Conservation (phyloP, 768 basidiomycete species). For the Leccinellum albellum region DNA sequence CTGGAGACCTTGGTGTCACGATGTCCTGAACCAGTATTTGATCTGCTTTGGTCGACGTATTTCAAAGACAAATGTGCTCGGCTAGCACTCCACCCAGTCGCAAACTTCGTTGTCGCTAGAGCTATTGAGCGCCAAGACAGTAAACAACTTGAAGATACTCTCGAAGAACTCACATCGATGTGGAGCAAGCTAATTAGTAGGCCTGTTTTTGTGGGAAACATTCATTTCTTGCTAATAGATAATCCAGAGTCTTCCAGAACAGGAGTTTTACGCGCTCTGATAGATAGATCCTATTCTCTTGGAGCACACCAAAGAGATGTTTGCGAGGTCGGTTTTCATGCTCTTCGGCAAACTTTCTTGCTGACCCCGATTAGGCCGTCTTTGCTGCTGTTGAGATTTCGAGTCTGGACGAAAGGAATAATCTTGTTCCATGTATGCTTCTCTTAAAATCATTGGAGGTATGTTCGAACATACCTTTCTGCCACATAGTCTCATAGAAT, state of each 20-base stretch:
- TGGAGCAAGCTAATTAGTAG: slow-evolving; percentile 68
- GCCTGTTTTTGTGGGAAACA: slow-evolving; percentile 27
- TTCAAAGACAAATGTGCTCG: slow-evolving; percentile 69
- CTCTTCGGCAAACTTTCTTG: background rate
- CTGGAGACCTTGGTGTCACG: slow-evolving; percentile 75
- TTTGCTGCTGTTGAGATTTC: slow-evolving; percentile 56
- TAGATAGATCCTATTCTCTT: slow-evolving; percentile 62
- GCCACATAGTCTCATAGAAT: slow-evolving; percentile 1
- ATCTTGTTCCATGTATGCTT: slow-evolving; percentile 68
- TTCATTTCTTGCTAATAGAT: slow-evolving; percentile 2
- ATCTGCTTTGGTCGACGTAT: slow-evolving; percentile 71
- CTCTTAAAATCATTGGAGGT: slow-evolving; percentile 50
- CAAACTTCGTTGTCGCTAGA: slow-evolving; percentile 89
- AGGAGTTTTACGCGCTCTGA: slow-evolving; percentile 71
- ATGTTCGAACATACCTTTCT: slow-evolving; percentile 8
- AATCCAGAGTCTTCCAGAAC: slow-evolving; percentile 60
- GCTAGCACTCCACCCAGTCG: slow-evolving; percentile 82
- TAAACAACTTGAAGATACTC: slow-evolving; percentile 50
- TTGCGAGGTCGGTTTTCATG: slow-evolving; percentile 47
- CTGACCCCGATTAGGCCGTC: slow-evolving; percentile 46
- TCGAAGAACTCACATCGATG: slow-evolving; percentile 54
- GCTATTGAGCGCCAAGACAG: slow-evolving; percentile 62
- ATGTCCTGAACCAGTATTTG: slow-evolving; percentile 60
- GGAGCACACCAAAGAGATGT: slow-evolving; percentile 46
- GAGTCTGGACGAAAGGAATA: slow-evolving; percentile 43